phyloP scores from a whole-genome alignment of 1,284 basidiomycete genomes.

The Thelephora terrestris region DNA sequence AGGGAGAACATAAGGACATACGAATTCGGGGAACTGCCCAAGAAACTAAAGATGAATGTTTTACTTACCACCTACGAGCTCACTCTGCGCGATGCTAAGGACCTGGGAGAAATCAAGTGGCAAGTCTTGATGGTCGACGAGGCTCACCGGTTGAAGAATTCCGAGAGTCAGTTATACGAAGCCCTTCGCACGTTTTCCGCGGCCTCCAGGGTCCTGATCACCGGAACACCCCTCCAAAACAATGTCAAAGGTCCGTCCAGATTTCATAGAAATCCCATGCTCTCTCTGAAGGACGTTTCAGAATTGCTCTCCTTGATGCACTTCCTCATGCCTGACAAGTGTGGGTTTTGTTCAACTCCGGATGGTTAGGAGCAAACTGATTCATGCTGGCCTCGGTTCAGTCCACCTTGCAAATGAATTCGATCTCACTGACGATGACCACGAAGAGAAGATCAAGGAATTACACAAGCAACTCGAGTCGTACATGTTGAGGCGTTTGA shows the following conservation, averaged over 20 bases:
- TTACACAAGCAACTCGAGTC: conserved; percentile 90
- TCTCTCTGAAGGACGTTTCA: conserved; percentile 20
- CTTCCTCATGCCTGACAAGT: conserved; percentile 98
- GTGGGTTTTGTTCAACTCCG: conserved; percentile 35
- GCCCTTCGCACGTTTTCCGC: conserved; percentile 85
- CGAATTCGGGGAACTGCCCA: conserved; percentile 83
- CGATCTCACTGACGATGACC: conserved; percentile 87
- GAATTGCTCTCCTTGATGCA: conserved; percentile 96
- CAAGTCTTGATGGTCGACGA: conserved; percentile 95
- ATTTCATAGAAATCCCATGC: background rate
- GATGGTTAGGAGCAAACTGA: background rate
- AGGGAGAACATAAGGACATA: conserved; percentile 88
- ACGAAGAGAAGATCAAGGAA: conserved; percentile 91
- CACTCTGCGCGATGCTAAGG: conserved; percentile 83
- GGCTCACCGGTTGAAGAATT: conserved; percentile 98
- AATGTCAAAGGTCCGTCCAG: conserved; percentile 81
- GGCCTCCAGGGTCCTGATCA: conserved; percentile 91
- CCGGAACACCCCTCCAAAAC: conserved; percentile 97
- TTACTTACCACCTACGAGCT: conserved; percentile 97
- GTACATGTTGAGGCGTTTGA: conserved; percentile 91
- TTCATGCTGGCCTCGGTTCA: conserved; percentile 34
- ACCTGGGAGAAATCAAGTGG: conserved; percentile 94
- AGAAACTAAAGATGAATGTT: conserved; percentile 95
- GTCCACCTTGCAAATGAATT: conserved; percentile 79
- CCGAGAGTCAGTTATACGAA: conserved; percentile 95